Evolutionary conservation across 345 rosid genomes (phyloP).

Genomic region (Erysimum cheiranthoides): DNA sequence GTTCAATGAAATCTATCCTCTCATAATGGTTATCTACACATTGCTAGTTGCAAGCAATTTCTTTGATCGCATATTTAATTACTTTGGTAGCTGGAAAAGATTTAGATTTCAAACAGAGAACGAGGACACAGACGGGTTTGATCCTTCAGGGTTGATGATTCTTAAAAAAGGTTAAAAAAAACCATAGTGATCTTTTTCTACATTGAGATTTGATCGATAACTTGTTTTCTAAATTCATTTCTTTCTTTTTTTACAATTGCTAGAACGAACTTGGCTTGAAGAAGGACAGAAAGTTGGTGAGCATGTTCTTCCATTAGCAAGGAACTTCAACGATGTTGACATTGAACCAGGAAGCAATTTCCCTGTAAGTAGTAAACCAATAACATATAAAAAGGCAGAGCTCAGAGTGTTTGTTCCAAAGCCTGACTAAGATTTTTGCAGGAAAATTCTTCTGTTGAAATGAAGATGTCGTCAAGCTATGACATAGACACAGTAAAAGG

Average conservation of each 20-base stretch:
- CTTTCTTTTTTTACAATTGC: background rate
- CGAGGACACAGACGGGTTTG: slow-evolving; percentile 88
- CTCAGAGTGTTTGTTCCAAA: slow-evolving; percentile 5
- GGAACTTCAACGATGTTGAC: slow-evolving; percentile 80
- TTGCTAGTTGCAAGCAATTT: slow-evolving; percentile 91
- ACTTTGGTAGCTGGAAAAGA: slow-evolving; percentile 97
- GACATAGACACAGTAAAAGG: slow-evolving; percentile 49
- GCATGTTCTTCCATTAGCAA: slow-evolving; percentile 87
- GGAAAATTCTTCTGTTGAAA: slow-evolving; percentile 70
- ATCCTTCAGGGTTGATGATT: slow-evolving; percentile 92
- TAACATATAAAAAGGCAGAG: background rate
- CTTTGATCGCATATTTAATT: slow-evolving; percentile 81
- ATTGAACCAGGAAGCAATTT: slow-evolving; percentile 62
- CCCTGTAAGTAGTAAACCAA: slow-evolving; percentile 49
- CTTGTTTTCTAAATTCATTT: background rate
- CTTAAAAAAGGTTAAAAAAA: slow-evolving; percentile 70
- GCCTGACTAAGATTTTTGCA: slow-evolving; percentile 38
- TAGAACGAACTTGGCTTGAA: slow-evolving; percentile 91
- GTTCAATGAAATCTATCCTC: slow-evolving; percentile 94
- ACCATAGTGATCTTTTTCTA: background rate
- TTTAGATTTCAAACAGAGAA: slow-evolving; percentile 82
- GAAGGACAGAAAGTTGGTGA: slow-evolving; percentile 89
- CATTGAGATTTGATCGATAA: background rate
- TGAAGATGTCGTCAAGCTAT: slow-evolving; percentile 61
- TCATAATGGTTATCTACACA: slow-evolving; percentile 95